Evolutionary conservation across 2,329 filamentous ascomycete genomes (phyloP).

Genomic region (Botrytis elliptica): DNA sequence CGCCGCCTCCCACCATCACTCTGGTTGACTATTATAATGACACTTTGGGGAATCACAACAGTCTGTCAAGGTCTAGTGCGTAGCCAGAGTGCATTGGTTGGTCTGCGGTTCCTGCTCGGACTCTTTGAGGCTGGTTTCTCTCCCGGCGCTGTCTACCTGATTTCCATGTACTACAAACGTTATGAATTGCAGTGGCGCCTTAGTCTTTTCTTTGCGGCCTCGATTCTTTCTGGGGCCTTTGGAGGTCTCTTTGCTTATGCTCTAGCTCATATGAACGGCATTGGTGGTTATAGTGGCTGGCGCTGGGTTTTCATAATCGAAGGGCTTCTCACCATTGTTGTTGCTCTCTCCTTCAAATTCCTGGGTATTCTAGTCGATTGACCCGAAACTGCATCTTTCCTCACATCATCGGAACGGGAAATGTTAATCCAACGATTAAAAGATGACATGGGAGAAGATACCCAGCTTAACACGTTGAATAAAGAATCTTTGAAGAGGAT

Average conservation of each 20-base stretch:
- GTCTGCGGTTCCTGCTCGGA: conserved; percentile 67
- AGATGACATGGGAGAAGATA: conserved; percentile 27
- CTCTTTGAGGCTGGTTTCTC: conserved; percentile 55
- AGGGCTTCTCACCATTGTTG: conserved; percentile 39
- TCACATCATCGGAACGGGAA: conserved; percentile 42
- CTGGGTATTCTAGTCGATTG: conserved; percentile 47
- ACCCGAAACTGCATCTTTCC: conserved; percentile 44
- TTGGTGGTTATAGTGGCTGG: conserved; percentile 50
- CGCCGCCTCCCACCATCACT: conserved; percentile 41
- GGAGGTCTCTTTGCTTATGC: conserved; percentile 56
- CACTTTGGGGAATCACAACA: conserved; percentile 46
- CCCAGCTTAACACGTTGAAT: conserved; percentile 36
- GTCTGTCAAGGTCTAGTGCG: conserved; percentile 35
- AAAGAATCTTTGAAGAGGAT: conserved; percentile 42
- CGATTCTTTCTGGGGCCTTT: conserved; percentile 54
- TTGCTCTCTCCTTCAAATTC: conserved; percentile 43
- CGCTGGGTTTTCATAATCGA: conserved; percentile 49
- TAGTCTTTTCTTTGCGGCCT: conserved; percentile 53
- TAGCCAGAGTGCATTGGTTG: conserved; percentile 63
- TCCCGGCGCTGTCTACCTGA: conserved; percentile 51
- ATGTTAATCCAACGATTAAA: conserved; percentile 32
- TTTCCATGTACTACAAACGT: conserved; percentile 50
- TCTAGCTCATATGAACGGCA: conserved; percentile 51
- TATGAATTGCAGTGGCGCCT: conserved; percentile 52
- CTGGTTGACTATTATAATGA: conserved; percentile 43